Percentiles rank a stretch among this genome's conserved stretches.
These are phyloP conservation scores for Oropetium thomaeum DNA, from an alignment of 176 grass and related monocot species.

Conservation along the genomic window DNA sequence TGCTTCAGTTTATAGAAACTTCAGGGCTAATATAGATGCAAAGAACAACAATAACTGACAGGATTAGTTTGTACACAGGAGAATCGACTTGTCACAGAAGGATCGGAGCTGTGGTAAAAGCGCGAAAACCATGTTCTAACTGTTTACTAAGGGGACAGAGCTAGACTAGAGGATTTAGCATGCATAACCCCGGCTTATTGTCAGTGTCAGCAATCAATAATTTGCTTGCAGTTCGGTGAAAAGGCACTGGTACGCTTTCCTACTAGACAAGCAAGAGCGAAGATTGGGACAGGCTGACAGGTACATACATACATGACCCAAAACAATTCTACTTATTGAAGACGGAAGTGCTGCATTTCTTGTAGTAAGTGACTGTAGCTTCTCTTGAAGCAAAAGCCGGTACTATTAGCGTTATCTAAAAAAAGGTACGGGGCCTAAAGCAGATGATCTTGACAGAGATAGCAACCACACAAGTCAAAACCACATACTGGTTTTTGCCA, in stretches of 20 bases:
- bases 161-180: background rate
- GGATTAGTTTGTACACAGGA: background rate
- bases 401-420: no score
- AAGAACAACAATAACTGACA: conserved; percentile 2
- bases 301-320: no score
- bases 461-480: background rate
- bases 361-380: no score
- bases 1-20: no score
- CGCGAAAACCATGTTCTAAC: background rate
- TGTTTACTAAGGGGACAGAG: background rate
- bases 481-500: background rate
- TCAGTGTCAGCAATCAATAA: background rate
- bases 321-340: no score
- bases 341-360: no score
- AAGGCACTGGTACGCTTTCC: background rate
- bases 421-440: no score
- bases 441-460: background rate
- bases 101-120: background rate
- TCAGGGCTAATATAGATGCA: background rate
- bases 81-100: background rate
- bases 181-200: background rate
- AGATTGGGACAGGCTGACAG: background rate
- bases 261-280: background rate
- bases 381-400: no score
- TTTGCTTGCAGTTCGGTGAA: conserved; percentile 4